phyloP scores from a whole-genome alignment of 768 basidiomycete species.

The Solioccasus polychromus region DNA sequence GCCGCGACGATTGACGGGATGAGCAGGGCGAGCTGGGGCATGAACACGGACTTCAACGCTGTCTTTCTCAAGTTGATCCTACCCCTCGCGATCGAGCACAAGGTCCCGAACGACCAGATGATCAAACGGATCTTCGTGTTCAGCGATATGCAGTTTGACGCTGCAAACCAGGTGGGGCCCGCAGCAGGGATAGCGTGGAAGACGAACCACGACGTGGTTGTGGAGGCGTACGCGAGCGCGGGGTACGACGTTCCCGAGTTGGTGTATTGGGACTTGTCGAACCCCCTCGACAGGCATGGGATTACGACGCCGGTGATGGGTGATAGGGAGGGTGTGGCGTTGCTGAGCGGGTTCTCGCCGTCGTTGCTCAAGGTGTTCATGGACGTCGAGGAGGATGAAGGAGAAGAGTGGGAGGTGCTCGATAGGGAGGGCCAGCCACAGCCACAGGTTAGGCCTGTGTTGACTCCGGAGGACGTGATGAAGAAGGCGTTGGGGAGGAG shows the following conservation, averaged over 20 bases:
- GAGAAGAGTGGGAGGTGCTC: slow-evolving; percentile 40
- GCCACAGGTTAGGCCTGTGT: slow-evolving; percentile 23
- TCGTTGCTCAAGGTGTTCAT: slow-evolving; percentile 73
- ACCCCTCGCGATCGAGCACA: slow-evolving; percentile 53
- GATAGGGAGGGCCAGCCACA: slow-evolving; percentile 27
- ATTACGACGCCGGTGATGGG: slow-evolving; percentile 47
- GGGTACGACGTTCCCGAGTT: slow-evolving; percentile 77
- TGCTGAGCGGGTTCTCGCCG: slow-evolving; percentile 69
- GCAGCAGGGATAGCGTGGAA: slow-evolving; percentile 40
- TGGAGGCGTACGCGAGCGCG: slow-evolving; percentile 50
- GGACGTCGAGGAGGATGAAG: slow-evolving; percentile 47
- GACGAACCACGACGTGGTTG: slow-evolving; percentile 61
- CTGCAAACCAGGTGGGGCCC: neutral
- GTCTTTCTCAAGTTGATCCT: slow-evolving; percentile 64
- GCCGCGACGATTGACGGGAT: slow-evolving; percentile 38
- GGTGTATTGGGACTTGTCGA: slow-evolving; percentile 66
- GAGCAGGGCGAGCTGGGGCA: slow-evolving; percentile 39
- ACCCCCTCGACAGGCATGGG: slow-evolving; percentile 9
- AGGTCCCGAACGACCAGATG: slow-evolving; percentile 67
- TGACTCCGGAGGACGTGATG: slow-evolving; percentile 45
- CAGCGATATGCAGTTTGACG: slow-evolving; percentile 78
- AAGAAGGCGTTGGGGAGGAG: slow-evolving; percentile 45
- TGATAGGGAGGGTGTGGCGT: slow-evolving; percentile 60
- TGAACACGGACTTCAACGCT: slow-evolving; percentile 62
- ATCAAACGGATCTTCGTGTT: slow-evolving; percentile 75